Base-by-base conservation (phyloP, 2,329 filamentous ascomycete species). In the Blumeria graminis region DNA sequence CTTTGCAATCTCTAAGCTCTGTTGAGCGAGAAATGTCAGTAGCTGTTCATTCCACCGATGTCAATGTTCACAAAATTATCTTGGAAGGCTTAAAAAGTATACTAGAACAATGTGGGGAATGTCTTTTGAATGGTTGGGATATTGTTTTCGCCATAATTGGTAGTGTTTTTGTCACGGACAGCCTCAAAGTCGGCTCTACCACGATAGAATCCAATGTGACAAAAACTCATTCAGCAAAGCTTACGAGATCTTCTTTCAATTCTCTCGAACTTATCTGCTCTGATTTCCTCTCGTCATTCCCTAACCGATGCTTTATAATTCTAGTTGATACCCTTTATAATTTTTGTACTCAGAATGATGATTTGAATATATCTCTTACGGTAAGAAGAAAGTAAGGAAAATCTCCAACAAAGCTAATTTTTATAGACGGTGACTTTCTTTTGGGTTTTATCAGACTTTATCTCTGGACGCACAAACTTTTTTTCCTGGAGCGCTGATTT, bases 301-400 rank as follows among this genome's bases (percentile, higher is more conserved):
- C 78, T 50, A 80, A 78, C 66, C 77, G 73, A 54, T 95, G 77
- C 71, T 86, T 83, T 68, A 75, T 81, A 58, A 78, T 82, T 58
- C 76, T 98, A 14, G 81, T 96, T 59, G 84, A 94, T 69, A 87
- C 89, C 10, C 76, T 98, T 22, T 86, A 87, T 64, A 82, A 84
- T 61, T 98, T 96, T 68, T 88, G 86, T 62, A 83, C 81, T 0
- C 92, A 98, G 67, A 76, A 82, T 60, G 86, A 94, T 61, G 92
- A 98, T 65, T 74, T 98, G 39, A 98, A 98, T 62, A 93, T 96
- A 64, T 90, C 90, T 0, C 73, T 98, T 32, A 96, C 92, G 36
- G 84, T 86, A 72, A 68, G 77, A 67, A 36, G 6, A 8, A 8
- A 3, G 6, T 39, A 50, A 7, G 18, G 5, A 3, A 46, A 7